Percentiles rank a stretch among this genome's conserved stretches.
These are phyloP conservation scores for Chaetoscypha palmicola DNA, from an alignment of 2,329 filamentous ascomycete genomes.

Conservation along the genomic window DNA sequence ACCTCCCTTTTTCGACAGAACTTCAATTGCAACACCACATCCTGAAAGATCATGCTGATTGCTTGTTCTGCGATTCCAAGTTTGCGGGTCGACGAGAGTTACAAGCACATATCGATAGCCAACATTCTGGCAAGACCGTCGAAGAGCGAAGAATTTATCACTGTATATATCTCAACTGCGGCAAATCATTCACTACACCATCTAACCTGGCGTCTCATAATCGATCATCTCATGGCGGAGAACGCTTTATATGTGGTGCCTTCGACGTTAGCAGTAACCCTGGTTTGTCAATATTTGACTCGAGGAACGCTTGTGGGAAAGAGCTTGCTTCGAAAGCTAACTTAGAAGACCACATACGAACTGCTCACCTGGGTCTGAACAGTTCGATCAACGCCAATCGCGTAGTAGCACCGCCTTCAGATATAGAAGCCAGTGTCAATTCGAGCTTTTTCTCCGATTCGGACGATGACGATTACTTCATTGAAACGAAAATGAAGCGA, in stretches of 20 bases:
- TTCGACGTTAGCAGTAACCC: slow-evolving; percentile 51
- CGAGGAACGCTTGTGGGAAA: slow-evolving; percentile 63
- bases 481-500: slow-evolving; percentile 3
- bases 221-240: slow-evolving; percentile 67
- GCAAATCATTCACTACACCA: slow-evolving; percentile 70
- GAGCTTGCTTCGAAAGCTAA: slow-evolving; percentile 70
- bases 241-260: slow-evolving; percentile 72
- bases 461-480: not conserved
- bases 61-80: slow-evolving; percentile 63
- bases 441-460: not conserved
- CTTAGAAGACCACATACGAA: slow-evolving; percentile 78
- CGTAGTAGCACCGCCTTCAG: slow-evolving; percentile 33
- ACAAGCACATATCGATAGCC: slow-evolving; percentile 69
- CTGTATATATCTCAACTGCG: slow-evolving; percentile 64
- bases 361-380: slow-evolving; percentile 64
- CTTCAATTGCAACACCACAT: slow-evolving; percentile 67
- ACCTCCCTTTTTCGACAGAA: slow-evolving; percentile 63
- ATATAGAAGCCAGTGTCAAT: not conserved
- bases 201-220: slow-evolving; percentile 80
- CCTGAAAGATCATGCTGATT: slow-evolving; percentile 65
- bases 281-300: slow-evolving; percentile 58
- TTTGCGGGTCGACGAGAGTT: slow-evolving; percentile 62
- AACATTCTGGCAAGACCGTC: slow-evolving; percentile 58
- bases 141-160: slow-evolving; percentile 57
- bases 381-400: slow-evolving; percentile 33